Base-by-base conservation (phyloP, 2,329 filamentous ascomycete genomes). In the Colletotrichum acutatum region DNA sequence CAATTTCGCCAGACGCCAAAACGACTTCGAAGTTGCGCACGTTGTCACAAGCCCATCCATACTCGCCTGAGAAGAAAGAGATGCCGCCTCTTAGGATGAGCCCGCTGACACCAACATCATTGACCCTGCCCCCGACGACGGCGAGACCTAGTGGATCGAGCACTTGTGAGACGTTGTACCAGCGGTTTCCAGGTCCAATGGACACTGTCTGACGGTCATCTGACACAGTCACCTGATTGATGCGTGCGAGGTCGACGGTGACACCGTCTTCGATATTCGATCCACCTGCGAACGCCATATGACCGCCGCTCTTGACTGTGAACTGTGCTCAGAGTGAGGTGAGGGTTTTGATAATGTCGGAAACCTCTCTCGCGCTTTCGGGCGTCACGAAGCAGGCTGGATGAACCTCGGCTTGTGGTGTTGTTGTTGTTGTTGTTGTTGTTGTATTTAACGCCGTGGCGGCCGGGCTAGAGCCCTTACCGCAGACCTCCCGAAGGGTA, bases 251-350 rank as follows among this genome's bases (percentile, higher is more conserved):
- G 71, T 86, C 84, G 64, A 89, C 79, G 4, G 83, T 83, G 5
- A 87, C 78, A 16, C 85, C 83, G 16, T 75, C 75, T 5, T 79
- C 75, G 68, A 82, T 82, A 75, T 83, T 89, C 7, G 85, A 84
- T 1, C 82, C 81, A 4, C 82, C 83, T 0, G 82, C 78, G 71
- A 86, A 87, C 3, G 84, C 80, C 2, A 83, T 84, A 78, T 90
- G 88, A 0, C 89, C 88, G n/a, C 88, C 87, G 57, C 83, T 81
- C 49, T 86, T 86, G 71, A 87, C 82, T 3, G 87, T 84, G 78
- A 90, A 90, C 0, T 75, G 77, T 64, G 72, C 76, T 8, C 22
- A n/a, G 1, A 58, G 26, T 22, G 65, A 14, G 64, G 75, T 75
- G 24, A 81, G 68, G 16, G 72, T 32, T 37, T 74, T 73, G 61